Evolutionary conservation across 1,284 basidiomycete genomes (phyloP).

Genomic region (Trametes versicolor): DNA sequence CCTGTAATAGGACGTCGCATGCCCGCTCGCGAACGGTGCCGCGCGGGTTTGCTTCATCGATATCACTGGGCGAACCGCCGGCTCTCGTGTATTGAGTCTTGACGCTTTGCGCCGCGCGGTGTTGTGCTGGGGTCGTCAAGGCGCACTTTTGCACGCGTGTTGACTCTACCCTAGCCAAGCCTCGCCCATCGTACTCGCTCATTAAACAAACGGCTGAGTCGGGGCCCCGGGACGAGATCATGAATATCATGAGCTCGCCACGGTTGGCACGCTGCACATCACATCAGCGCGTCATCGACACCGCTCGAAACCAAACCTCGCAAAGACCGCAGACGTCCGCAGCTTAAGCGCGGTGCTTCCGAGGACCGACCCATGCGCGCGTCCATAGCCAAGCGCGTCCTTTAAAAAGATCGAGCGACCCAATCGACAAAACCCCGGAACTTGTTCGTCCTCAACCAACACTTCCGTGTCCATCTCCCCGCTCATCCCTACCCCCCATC

Average conservation of each 20-base stretch:
- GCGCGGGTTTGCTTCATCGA: background rate
- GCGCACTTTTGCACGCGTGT: conserved; percentile 2
- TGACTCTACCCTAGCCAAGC: background rate
- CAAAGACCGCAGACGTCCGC: conserved; percentile 22
- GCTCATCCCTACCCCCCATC: background rate
- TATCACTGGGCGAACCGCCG: background rate
- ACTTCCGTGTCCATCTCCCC: conserved; percentile 4
- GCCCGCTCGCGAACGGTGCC: background rate
- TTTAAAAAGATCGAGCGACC: conserved; percentile 14
- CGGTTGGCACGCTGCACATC: conserved; percentile 6
- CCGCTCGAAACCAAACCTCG: conserved; percentile 5
- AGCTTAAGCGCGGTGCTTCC: background rate
- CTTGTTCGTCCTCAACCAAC: conserved; percentile 19
- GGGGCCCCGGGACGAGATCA: background rate
- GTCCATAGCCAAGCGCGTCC: conserved; percentile 1
- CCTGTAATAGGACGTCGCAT: background rate
- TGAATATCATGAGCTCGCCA: background rate
- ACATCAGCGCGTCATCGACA: conserved; percentile 23
- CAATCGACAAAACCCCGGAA: conserved; percentile 6
- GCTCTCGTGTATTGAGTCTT: background rate
- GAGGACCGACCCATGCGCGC: background rate
- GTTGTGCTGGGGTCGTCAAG: conserved; percentile 2
- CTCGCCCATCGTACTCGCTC: background rate
- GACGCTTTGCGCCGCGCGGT: background rate
- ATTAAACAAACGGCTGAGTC: background rate